phyloP scores from a whole-genome alignment of 75 land plant genomes.

The Selaginella moellendorffii region DNA sequence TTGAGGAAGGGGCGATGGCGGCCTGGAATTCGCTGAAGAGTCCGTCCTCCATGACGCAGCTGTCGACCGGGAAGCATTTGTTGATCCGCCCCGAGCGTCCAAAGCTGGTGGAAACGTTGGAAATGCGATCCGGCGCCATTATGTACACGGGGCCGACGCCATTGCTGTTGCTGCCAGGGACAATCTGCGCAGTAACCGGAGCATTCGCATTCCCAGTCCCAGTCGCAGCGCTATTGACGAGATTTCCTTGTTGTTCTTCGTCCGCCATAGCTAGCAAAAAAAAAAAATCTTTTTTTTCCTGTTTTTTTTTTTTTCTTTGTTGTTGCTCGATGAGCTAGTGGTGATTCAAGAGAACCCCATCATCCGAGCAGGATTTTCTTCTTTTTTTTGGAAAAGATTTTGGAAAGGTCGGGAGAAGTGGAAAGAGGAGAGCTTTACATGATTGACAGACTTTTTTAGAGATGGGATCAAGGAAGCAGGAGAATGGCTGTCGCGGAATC shows the following conservation, averaged over 20 bases:
- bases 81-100: constrained; percentile 33
- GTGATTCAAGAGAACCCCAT: not conserved
- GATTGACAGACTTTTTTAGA: constrained; percentile 21
- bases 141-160: not conserved
- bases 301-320: constrained; percentile 1
- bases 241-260: not conserved
- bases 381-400: constrained; percentile 6
- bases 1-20: constrained; percentile 34
- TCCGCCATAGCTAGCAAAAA: constrained; percentile 6
- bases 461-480: constrained; percentile 10
- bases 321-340: constrained; percentile 3
- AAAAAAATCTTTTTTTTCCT: constrained; percentile 1
- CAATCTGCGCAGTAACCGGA: constrained; percentile 41
- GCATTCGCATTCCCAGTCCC: constrained; percentile 31
- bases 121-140: not conserved
- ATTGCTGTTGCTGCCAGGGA: constrained; percentile 19
- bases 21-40: constrained; percentile 1
- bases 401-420: not conserved
- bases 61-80: constrained; percentile 27
- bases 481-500: too few species aligned
- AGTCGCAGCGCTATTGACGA: constrained; percentile 12
- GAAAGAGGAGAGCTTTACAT: constrained; percentile 15
- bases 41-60: constrained; percentile 11
- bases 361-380: not conserved
- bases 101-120: not conserved